These are phyloP conservation scores for Penicillium sp. DNA, from an alignment of 2,329 filamentous ascomycete species.

Conservation along the genomic window DNA sequence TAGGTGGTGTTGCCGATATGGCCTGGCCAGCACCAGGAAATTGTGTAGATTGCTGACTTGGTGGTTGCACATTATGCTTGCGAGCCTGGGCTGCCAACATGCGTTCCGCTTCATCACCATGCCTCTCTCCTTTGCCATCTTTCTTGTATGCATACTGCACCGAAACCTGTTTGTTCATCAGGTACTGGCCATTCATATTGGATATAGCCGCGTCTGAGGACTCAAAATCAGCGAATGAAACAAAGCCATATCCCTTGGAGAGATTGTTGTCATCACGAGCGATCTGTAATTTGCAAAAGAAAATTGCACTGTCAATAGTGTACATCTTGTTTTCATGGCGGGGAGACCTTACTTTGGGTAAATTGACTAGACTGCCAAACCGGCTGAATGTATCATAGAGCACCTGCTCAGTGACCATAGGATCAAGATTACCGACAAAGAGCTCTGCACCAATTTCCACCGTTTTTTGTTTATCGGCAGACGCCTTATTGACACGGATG, in stretches of 20 bases:
- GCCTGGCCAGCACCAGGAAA: conserved; percentile 55
- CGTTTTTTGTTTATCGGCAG: conserved; percentile 89
- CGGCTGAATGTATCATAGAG: conserved; percentile 93
- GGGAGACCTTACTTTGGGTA: conserved; percentile 70
- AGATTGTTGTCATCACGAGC: conserved; percentile 84
- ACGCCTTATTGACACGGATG: conserved; percentile 91
- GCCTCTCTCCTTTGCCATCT: conserved; percentile 93
- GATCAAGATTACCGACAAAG: conserved; percentile 92
- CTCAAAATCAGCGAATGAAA: conserved; percentile 90
- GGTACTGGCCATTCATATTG: conserved; percentile 93
- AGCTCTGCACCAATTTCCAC: conserved; percentile 94
- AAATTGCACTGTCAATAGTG: conserved; percentile 4
- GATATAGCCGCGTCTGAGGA: conserved; percentile 86
- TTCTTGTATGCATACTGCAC: conserved; percentile 99
- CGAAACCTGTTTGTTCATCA: conserved; percentile 94
- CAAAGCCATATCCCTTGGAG: conserved; percentile 94
- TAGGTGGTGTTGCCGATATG: conserved; percentile 44
- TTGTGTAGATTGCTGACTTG: conserved; percentile 69
- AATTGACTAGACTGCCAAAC: conserved; percentile 79
- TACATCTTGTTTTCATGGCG: background rate
- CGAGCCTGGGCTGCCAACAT: conserved; percentile 89
- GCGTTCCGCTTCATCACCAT: conserved; percentile 90
- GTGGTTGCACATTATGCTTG: conserved; percentile 86
- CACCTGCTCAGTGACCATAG: conserved; percentile 91
- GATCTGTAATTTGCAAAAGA: conserved; percentile 45